Evolutionary conservation across 495 filamentous ascomycete genomes (phyloP).

Genomic region (Echria macrotheca): DNA sequence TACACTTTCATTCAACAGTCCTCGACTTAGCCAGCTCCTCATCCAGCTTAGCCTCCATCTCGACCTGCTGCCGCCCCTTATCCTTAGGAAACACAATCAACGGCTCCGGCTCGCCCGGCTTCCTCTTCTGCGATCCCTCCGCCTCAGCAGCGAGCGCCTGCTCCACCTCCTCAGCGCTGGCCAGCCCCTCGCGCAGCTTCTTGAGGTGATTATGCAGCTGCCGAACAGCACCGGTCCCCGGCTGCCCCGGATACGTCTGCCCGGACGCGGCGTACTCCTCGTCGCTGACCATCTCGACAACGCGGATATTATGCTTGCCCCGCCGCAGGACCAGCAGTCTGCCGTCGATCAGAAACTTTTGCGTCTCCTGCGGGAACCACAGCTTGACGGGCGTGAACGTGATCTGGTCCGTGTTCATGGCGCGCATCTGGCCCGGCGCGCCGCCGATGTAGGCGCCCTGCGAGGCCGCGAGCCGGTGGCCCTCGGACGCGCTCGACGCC

Average conservation of each 20-base stretch:
- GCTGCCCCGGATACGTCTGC: constrained; percentile 40
- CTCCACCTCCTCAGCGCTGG: not conserved
- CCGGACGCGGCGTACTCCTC: constrained; percentile 52
- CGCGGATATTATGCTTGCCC: constrained; percentile 75
- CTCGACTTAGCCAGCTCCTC: constrained; percentile 12
- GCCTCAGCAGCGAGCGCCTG: constrained; percentile 42
- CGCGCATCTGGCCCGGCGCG: constrained; percentile 38
- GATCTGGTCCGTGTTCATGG: constrained; percentile 53
- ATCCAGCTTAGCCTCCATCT: constrained; percentile 17
- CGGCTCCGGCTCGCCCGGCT: not conserved
- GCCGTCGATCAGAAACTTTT: constrained; percentile 58
- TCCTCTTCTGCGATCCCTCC: no score
- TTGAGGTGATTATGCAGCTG: constrained; percentile 22
- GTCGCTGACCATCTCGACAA: constrained; percentile 68
- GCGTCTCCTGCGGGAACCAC: constrained; percentile 53
- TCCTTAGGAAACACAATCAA: constrained; percentile 19
- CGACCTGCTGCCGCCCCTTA: constrained; percentile 8
- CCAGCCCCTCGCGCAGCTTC: constrained; percentile 13
- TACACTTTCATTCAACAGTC: no score
- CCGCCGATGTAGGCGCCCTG: constrained; percentile 63
- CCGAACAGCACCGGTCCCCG: constrained; percentile 33
- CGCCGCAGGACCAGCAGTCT: constrained; percentile 62
- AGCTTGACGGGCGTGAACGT: constrained; percentile 55
- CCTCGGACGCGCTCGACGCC: constrained; percentile 58
- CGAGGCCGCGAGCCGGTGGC: constrained; percentile 54